phyloP scores from a whole-genome alignment of 306 rosid genomes.

The Dalbergia oliveri region DNA sequence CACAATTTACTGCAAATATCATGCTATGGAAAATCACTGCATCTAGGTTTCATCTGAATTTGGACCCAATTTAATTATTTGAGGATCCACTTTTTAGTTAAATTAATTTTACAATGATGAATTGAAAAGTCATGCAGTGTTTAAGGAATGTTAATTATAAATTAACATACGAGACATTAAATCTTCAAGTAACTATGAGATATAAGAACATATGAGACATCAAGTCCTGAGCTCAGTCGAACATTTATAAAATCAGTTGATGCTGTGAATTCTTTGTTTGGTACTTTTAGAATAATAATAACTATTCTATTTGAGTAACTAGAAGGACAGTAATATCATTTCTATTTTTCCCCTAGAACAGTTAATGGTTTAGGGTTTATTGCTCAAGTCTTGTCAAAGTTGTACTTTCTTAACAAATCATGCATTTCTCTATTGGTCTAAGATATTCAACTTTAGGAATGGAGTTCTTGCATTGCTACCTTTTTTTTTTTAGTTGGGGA shows the following conservation, averaged over 20 bases:
- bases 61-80: slow-evolving; percentile 12
- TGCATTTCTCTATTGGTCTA: slow-evolving; percentile 20
- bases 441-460: not conserved
- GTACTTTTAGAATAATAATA: not conserved
- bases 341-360: not conserved
- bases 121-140: not conserved
- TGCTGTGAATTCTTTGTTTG: slow-evolving; percentile 12
- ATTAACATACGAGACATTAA: not conserved
- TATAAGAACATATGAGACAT: not conserved
- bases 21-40: slow-evolving; percentile 37
- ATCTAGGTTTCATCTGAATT: slow-evolving; percentile 18
- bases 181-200: too few relatives aligned
- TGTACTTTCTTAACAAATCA: not conserved
- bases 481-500: not conserved
- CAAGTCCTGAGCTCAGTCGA: not conserved
- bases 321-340: not conserved
- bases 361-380: not conserved
- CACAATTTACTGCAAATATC: not conserved
- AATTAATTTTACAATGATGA: not conserved
- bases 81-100: not conserved
- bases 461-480: not conserved
- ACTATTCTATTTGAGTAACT: too few relatives aligned
- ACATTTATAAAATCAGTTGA: not conserved
- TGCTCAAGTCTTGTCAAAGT: not conserved
- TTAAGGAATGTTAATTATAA: not conserved